Conservation (phyloP, 176 grass and related monocot genomes). For the Tuctoria greenei region DNA sequence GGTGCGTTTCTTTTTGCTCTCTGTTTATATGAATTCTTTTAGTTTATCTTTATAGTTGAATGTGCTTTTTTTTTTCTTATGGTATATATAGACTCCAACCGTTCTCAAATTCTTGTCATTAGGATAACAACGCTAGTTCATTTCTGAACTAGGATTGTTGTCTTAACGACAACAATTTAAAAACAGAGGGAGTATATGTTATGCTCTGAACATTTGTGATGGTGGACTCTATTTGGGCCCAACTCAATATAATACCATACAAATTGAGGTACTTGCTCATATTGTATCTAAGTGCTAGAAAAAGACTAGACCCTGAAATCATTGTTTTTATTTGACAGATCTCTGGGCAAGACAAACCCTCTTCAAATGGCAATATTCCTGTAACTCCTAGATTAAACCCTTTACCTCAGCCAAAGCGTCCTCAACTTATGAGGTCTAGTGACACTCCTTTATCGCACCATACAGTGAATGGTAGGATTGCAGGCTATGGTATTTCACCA, state of each 20-base stretch:
- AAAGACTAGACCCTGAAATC: slow-evolving; percentile 24
- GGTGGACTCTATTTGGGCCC: neutral
- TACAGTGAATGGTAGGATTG: slow-evolving; percentile 46
- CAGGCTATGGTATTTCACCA: slow-evolving; percentile 39
- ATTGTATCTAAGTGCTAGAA: neutral
- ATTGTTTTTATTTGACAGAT: slow-evolving; percentile 55
- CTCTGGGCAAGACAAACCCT: slow-evolving; percentile 82
- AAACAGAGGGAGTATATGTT: neutral
- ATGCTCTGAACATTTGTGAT: neutral
- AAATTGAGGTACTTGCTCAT: neutral
- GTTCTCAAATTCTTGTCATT: too few relatives aligned
- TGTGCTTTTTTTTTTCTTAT: neutral
- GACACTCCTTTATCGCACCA: slow-evolving; percentile 43
- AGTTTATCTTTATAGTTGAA: neutral
- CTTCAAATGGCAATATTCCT: slow-evolving; percentile 50
- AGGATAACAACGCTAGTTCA: too few relatives aligned
- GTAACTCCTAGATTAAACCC: slow-evolving; percentile 55
- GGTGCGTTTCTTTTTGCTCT: slow-evolving; percentile 68
- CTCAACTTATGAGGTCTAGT: slow-evolving; percentile 35
- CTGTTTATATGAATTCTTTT: slow-evolving; percentile 18
- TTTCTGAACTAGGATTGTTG: too few relatives aligned
- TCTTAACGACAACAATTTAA: too few relatives aligned
- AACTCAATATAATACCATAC: neutral
- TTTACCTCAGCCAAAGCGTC: slow-evolving; percentile 46
- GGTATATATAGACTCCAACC: neutral